Evolutionary conservation across 768 basidiomycete species (phyloP).

Genomic region (Thelephora aurantiotincta): DNA sequence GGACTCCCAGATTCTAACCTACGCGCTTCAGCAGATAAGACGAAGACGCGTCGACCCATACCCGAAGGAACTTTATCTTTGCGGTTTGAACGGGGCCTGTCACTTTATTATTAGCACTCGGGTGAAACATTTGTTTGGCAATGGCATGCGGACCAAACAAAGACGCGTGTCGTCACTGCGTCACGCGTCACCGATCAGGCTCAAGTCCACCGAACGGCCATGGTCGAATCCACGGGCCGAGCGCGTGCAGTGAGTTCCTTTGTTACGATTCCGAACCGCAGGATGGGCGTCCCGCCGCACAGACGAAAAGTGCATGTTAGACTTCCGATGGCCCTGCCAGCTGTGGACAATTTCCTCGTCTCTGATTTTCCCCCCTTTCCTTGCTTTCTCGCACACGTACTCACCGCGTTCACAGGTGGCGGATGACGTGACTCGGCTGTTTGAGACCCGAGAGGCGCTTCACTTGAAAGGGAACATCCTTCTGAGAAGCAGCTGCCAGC

Average conservation of each 20-base stretch:
- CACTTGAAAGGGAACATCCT: no score
- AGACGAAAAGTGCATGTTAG: conserved; percentile 1
- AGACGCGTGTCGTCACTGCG: background rate
- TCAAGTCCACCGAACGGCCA: no score
- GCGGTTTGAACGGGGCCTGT: no score
- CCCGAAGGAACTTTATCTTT: no score
- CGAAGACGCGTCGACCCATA: no score
- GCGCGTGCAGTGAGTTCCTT: background rate
- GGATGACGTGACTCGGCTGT: no score
- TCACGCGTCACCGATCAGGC: background rate
- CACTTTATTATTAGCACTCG: background rate
- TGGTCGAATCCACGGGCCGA: background rate
- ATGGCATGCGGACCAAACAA: background rate
- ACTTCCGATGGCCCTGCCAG: background rate
- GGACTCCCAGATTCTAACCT: no score
- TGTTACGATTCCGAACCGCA: background rate
- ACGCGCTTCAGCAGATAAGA: no score
- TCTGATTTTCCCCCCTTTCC: background rate
- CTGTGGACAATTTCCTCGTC: background rate
- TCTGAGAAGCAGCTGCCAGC: no score
- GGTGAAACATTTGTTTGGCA: no score
- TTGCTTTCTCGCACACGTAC: background rate
- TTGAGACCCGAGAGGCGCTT: no score
- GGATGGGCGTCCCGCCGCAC: background rate
- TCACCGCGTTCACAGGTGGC: no score